Evolutionary conservation across 2,329 filamentous ascomycete genomes (phyloP), one percentile per base, ranked within the genome.

Genomic region (Pochonia chlamydosporia): DNA sequence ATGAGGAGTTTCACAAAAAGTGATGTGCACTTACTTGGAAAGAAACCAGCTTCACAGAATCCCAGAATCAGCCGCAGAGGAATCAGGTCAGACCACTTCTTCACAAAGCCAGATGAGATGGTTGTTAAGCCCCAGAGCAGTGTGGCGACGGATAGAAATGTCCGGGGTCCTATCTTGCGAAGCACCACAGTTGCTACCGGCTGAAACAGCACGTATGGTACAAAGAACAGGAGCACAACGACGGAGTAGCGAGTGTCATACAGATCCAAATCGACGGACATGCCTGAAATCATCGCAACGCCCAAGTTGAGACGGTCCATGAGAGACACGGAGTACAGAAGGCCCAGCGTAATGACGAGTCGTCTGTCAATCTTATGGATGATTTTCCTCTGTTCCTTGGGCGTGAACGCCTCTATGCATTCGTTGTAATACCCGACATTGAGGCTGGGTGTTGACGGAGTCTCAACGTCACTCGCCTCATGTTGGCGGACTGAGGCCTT

Each of bases 191-290:
- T 53, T 2, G 51, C 52, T 6, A 53, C 42, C 2, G 57, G 56
- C 40, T 61, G 55, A 18, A 57, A 57, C 8, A 55, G 33, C 10
- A 52, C 49, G 39, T 55, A 59, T 4, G 57, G 45, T 2, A 52
- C 46, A 51, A 61, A 60, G 40, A 61, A 58, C 1, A 53, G 48
- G 8, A 56, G 35, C 9, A 48, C 49, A 5, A 54, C 49, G 3
- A 54, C 43, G 4, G 52, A 56, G 47, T 56, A 54, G 4, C 47
- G 23, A 11, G 49, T 44, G 23, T 44, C 48, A 6, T 25, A 39
- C 28, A 56, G 39, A 4, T 36, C 21, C 25, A 55, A 40, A 25
- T 54, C 49, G 3, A 33, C 20, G 3, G 30, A 43, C 52, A 54
- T 54, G 8, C 53, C 53, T 11, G 53, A 48, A 28, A 56, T 54